Base-by-base conservation (phyloP, 1,139 yeast genomes). In the Candida sp. region DNA sequence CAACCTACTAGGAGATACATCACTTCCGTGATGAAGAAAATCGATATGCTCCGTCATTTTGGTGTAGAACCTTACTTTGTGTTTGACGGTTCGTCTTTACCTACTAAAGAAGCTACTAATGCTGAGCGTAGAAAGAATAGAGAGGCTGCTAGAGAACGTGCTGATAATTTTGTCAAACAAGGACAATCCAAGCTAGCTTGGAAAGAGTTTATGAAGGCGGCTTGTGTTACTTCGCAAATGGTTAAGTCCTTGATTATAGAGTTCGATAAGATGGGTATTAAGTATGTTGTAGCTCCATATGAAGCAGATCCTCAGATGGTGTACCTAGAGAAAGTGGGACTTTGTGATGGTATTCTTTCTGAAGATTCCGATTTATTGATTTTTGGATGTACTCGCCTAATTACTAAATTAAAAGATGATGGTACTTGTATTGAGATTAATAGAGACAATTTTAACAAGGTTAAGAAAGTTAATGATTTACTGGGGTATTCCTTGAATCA, bases 281-380 rank as follows among this genome's bases (percentile, higher is more conserved):
- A 75, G 49, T 93, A 81, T 55, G 79, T 93, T 15, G 99, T 95
- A 7, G 99, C 99, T 0, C 99, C 99, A 0, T 95, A 90, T 60
- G 99, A 95, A 65, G 99, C 99, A 0, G 99, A 95, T 61, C 87
- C 99, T 0, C 99, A 95, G 61, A 80, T 95, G 85, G 98, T 93
- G 5, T 89, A 84, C 55, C 71, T 95, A 40, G 99, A 93, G 59
- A 80, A 81, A 46, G 53, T 68, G 0, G 95, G 95, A 0, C 45
- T 79, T 1, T 95, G 90, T 7, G 86, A 89, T 50, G 99, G 95
- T 0, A 87, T 95, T 6, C 73, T 95, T 8, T 85, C 96, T 34
- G 99, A 95, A 58, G 99, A 95, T 59, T 90, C 98, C 0, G 99
- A 95, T 66, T 70, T 95, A 51, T 70, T 95, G 36, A 77, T 95